A percentile compares a stretch with the other conserved stretches of the same genome.
These are phyloP conservation scores for Claviceps humidiphila DNA, from an alignment of 2,329 filamentous ascomycete genomes.

Conservation along the genomic window DNA sequence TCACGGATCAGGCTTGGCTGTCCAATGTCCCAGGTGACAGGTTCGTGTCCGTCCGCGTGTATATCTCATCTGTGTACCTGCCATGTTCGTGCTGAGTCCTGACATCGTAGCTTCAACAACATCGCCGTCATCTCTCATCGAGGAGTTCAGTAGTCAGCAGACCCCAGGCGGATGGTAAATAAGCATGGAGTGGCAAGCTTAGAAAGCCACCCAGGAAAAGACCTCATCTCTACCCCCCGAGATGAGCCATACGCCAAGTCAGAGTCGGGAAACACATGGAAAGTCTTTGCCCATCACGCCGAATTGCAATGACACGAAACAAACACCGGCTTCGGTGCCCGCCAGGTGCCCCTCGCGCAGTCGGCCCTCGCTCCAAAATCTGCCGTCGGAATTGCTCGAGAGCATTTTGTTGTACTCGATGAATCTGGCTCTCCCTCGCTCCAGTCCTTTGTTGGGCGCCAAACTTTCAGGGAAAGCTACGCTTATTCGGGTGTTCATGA, in stretches of 20 bases:
- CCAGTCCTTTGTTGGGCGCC: conserved; percentile 30
- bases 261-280: conserved; percentile 31
- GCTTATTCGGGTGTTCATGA: conserved; percentile 23
- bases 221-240: not conserved
- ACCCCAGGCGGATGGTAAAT: no score
- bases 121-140: no score
- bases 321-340: conserved; percentile 1
- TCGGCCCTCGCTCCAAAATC: conserved; percentile 17
- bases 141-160: no score
- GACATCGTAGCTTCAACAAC: no score
- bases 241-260: conserved; percentile 37
- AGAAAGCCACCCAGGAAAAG: not conserved
- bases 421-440: conserved; percentile 9
- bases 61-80: no score
- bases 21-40: no score
- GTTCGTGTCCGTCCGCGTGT: no score
- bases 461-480: conserved; percentile 30
- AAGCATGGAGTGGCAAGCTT: no score
- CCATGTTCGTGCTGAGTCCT: no score
- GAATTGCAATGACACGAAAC: conserved; percentile 14
- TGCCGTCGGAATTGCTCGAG: conserved; percentile 42
- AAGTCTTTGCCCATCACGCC: conserved; percentile 5
- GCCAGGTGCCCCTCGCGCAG: not conserved
- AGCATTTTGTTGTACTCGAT: conserved; percentile 35
- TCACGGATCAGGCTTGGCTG: no score